Evolutionary conservation across 2,329 filamentous ascomycete species (phyloP), one percentile per base, ranked within the genome.

Genomic region (Diplodia intermedia): DNA sequence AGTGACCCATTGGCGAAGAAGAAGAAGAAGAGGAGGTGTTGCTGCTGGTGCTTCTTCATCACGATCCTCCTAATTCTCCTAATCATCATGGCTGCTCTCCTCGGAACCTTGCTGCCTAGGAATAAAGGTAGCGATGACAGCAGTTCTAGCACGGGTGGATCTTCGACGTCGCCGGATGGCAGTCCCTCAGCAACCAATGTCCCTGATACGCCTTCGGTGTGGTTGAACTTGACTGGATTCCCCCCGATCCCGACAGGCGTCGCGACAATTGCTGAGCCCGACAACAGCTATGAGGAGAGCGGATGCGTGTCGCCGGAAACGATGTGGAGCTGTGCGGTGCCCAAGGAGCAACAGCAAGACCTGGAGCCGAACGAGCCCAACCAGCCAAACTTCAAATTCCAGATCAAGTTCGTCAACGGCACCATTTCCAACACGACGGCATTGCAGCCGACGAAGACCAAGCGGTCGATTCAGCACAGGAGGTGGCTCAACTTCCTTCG

Each of bases 221-320:
- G 92, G 90, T 84, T 97, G 68, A 97, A 97, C 75, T 78, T 96
- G 70, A 96, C 94, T 1, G 89, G 89, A 62, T 97, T 92, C 72
- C 94, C 94, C 20, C 90, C 93, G 0, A 92, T 97, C 74, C 92
- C 92, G 1, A 94, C 91, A 0, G 94, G 94, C 0, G 85, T 94
- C 20, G 85, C 92, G 69, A 96, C 92, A 0, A 86, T 97, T 18
- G 87, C 91, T 18, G 90, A 90, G 5, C 88, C 93, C 0, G 86
- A 91, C 72, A 88, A 90, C 61, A 85, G 86, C 0, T 80, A 85
- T 1, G 81, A 87, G n/a, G 85, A 88, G 66, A 87, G 86, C 26
- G 87, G 86, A 7, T 98, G 94, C 72, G 88, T 94, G 4, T 82
- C 84, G 8, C 90, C 90, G 0, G 83, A 88, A 3, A 91, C 91